A percentile compares a stretch with the other conserved stretches of the same genome.
These are phyloP conservation scores for Mucor sp. DNA, from an alignment of 371 early-diverging fungal species.

Conservation along the genomic window DNA sequence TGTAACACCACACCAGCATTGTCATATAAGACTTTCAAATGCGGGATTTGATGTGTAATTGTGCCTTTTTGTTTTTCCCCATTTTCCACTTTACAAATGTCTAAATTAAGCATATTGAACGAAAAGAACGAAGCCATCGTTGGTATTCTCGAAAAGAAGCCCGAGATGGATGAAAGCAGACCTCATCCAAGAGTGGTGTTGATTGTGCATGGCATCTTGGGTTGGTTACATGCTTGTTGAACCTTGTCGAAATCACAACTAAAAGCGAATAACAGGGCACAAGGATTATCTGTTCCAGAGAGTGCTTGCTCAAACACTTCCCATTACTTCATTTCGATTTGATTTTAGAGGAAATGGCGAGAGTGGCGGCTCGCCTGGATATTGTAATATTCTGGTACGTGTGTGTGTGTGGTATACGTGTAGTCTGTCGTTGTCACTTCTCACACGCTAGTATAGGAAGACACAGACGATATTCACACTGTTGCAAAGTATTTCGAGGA, in stretches of 20 bases:
- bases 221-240: slow-evolving; percentile 11
- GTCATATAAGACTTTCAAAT: not conserved
- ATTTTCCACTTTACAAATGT: slow-evolving; percentile 15
- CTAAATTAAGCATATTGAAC: slow-evolving; percentile 32
- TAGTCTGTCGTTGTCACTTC: no score
- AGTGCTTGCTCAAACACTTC: slow-evolving; percentile 50
- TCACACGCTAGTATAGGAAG: slow-evolving; percentile 33
- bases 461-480: slow-evolving; percentile 56
- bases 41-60: not conserved
- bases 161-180: slow-evolving; percentile 15
- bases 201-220: slow-evolving; percentile 44
- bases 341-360: slow-evolving; percentile 67
- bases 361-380: slow-evolving; percentile 54
- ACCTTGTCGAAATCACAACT: not conserved
- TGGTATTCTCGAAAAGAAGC: slow-evolving; percentile 42
- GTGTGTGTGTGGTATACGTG: not conserved
- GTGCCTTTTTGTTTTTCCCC: slow-evolving; percentile 1
- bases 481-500: slow-evolving; percentile 56
- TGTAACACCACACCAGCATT: not conserved
- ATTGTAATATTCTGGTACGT: slow-evolving; percentile 33
- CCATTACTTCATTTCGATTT: slow-evolving; percentile 59
- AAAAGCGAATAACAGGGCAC: slow-evolving; percentile 40
- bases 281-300: slow-evolving; percentile 66
- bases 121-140: slow-evolving; percentile 41
- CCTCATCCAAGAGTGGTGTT: slow-evolving; percentile 33